Percentiles rank a stretch among this genome's conserved stretches.
phyloP scores from a whole-genome alignment of 495 filamentous ascomycete genomes.

The Bathelium albidoporum region DNA sequence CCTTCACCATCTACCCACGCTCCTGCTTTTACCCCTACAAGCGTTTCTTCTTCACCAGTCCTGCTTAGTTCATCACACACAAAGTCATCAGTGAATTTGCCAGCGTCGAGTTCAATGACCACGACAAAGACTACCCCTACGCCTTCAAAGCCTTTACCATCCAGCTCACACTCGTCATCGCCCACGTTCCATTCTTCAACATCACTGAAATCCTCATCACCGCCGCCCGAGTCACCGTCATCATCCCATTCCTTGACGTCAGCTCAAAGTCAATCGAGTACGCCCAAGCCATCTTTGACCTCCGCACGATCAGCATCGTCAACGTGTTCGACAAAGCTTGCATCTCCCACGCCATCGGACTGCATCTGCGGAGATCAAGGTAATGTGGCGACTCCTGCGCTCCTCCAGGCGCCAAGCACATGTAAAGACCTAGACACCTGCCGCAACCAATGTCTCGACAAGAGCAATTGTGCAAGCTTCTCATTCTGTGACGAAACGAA shows the following conservation, averaged over 20 bases:
- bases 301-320: neutral
- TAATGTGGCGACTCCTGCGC: neutral
- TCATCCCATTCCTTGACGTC: neutral
- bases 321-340: neutral
- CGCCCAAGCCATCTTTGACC: neutral
- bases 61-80: too few species aligned
- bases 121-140: neutral
- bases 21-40: neutral
- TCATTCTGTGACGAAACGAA: neutral
- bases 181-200: neutral
- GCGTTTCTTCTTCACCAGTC: too few species aligned
- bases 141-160: neutral
- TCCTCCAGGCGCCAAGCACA: neutral
- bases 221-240: neutral
- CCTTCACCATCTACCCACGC: neutral
- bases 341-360: neutral
- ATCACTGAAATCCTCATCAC: too few species aligned
- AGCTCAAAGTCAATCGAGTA: neutral
- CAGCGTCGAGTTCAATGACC: neutral
- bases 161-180: neutral
- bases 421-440: neutral
- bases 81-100: neutral
- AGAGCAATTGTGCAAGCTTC: neutral
- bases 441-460: constrained; percentile 3
- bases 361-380: neutral